phyloP scores from a whole-genome alignment of 495 filamentous ascomycete genomes.

The Podospora pseudocomata region DNA sequence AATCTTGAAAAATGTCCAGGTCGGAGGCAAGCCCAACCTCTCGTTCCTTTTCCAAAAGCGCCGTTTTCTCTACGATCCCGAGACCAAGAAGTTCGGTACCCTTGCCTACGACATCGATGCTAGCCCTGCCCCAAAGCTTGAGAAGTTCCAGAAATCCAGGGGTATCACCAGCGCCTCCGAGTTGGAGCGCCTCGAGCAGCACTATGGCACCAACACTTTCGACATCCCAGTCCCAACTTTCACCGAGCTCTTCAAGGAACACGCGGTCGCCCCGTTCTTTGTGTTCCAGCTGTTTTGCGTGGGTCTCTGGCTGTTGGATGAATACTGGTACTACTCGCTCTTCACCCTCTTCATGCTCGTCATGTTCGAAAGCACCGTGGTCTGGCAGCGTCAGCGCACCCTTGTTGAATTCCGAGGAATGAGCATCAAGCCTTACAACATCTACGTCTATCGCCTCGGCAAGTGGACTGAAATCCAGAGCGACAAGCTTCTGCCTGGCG shows the following conservation, averaged over 20 bases:
- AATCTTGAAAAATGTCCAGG: conserved; percentile 35
- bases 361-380: conserved; percentile 95
- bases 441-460: conserved; percentile 80
- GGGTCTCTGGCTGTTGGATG: conserved; percentile 96
- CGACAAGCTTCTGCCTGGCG: conserved; percentile 92
- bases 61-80: conserved; percentile 79
- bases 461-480: conserved; percentile 89
- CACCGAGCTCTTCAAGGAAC: conserved; percentile 93
- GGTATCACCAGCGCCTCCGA: conserved; percentile 70
- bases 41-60: conserved; percentile 99
- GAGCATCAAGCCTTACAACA: conserved; percentile 96
- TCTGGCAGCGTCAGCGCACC: conserved; percentile 98
- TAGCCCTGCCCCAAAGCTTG: conserved; percentile 73
- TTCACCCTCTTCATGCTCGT: conserved; percentile 99
- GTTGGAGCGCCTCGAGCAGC: conserved; percentile 72
- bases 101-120: conserved; percentile 80
- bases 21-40: conserved; percentile 64
- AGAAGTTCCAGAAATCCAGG: conserved; percentile 69
- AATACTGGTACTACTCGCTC: conserved; percentile 99
- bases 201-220: conserved; percentile 96
- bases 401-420: conserved; percentile 96
- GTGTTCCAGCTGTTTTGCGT: conserved; percentile 99
- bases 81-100: conserved; percentile 68
- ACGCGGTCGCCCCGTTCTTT: conserved; percentile 98
- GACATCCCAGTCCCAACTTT: conserved; percentile 97